phyloP scores from a whole-genome alignment of 768 basidiomycete species.

The Guyanaporus albipodus region DNA sequence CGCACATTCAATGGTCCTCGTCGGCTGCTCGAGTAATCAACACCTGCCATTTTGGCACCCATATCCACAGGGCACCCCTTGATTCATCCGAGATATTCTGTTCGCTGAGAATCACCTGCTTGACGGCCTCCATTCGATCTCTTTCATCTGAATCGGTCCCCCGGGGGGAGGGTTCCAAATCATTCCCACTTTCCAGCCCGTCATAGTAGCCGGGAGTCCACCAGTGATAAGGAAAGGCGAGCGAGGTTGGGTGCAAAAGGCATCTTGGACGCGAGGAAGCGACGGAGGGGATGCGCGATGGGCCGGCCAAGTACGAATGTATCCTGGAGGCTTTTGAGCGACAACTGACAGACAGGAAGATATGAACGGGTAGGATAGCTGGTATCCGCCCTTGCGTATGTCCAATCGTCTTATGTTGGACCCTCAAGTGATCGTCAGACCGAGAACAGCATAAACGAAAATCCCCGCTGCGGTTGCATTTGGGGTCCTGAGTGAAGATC shows the following conservation, averaged over 20 bases:
- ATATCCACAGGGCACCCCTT: constrained; percentile 6
- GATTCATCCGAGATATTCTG: constrained; percentile 14
- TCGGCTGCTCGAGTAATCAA: too few species aligned
- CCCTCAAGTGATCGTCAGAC: constrained; percentile 23
- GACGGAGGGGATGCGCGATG: constrained; percentile 15
- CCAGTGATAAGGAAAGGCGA: constrained; percentile 15
- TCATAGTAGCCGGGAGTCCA: constrained; percentile 21
- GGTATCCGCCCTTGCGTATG: constrained; percentile 30
- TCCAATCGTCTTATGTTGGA: constrained; percentile 21
- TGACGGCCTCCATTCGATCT: constrained; percentile 17
- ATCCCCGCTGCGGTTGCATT: constrained; percentile 12
- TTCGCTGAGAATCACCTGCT: constrained; percentile 9
- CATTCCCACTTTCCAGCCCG: constrained; percentile 10
- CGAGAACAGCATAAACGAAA: constrained; percentile 3
- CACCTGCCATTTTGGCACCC: too few species aligned
- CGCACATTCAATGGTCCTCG: too few species aligned
- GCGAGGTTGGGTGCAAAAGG: constrained; percentile 11
- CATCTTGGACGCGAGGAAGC: constrained; percentile 1
- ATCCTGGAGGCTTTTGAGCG: constrained; percentile 4
- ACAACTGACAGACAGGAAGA: neutral
- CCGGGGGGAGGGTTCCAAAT: constrained; percentile 4
- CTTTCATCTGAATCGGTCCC: constrained; percentile 11
- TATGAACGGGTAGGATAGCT: too few species aligned
- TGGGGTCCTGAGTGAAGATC: constrained; percentile 13
- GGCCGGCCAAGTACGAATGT: constrained; percentile 20